These are phyloP conservation scores for Mortierella sp. DNA, from an alignment of 371 early-diverging fungal genomes.

Conservation along the genomic window DNA sequence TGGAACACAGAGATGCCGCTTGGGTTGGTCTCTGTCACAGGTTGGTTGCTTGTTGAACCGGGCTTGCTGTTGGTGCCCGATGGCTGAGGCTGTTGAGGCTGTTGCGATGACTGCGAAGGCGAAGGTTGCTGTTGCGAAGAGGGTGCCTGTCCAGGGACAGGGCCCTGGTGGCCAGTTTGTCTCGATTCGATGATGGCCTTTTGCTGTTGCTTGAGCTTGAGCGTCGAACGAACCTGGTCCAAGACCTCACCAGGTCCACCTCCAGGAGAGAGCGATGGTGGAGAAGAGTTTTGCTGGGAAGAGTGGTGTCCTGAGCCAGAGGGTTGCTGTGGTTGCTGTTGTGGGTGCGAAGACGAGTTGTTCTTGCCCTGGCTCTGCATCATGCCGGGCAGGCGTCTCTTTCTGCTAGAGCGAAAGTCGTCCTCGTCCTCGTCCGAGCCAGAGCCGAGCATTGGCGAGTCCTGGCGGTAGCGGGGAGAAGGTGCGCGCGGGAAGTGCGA, in stretches of 20 bases:
- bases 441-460: constrained; percentile 49
- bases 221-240: constrained; percentile 57
- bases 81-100: neutral
- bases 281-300: constrained; percentile 2
- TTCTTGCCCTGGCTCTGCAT: neutral
- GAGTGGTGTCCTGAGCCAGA: neutral
- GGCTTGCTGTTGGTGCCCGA: neutral
- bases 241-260: constrained; percentile 53
- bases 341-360: constrained; percentile 2
- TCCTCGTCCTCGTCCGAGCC: constrained; percentile 52
- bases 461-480: constrained; percentile 46
- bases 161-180: constrained; percentile 18
- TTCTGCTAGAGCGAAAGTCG: constrained; percentile 43
- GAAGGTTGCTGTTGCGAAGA: constrained; percentile 9
- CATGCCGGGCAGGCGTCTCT: constrained; percentile 34
- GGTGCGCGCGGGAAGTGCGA: too few species aligned
- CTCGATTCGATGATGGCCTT: constrained; percentile 65
- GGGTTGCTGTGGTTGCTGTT: neutral
- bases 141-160: constrained; percentile 1
- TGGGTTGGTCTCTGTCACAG: constrained; percentile 47
- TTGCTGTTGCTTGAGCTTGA: constrained; percentile 63
- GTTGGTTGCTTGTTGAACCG: constrained; percentile 16
- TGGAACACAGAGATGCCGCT: constrained; percentile 51
- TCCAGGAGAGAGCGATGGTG: constrained; percentile 19
- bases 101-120: constrained; percentile 10